Evolutionary conservation across 2,329 filamentous ascomycete genomes (phyloP).

Genomic region (Pezicula neosporulosa): DNA sequence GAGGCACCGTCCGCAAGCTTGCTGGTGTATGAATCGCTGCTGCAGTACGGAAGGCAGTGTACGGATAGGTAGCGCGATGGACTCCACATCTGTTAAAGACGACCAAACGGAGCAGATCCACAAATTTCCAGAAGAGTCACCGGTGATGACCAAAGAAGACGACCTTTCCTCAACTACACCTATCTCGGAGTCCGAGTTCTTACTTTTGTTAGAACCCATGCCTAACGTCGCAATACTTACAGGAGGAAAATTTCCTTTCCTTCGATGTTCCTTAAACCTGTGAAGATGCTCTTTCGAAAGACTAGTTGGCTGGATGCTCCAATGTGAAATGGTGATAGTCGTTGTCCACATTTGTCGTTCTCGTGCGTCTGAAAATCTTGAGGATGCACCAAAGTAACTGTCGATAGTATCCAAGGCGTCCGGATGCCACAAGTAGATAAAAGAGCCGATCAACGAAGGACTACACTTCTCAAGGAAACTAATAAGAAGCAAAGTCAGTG

Average conservation of each 20-base stretch:
- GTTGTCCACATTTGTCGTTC: conserved; percentile 14
- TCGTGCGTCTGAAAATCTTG: conserved; percentile 9
- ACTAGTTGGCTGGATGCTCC: conserved; percentile 9
- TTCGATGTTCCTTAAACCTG: conserved; percentile 9
- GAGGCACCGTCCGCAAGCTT: conserved; percentile 14
- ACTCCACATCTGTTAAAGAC: conserved; percentile 4
- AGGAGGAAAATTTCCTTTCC: conserved; percentile 15
- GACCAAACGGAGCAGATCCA: conserved; percentile 18
- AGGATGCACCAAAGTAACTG: conserved; percentile 13
- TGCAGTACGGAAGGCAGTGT: conserved; percentile 6
- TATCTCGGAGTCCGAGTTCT: background rate
- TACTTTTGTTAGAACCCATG: background rate
- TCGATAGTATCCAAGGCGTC: conserved; percentile 18
- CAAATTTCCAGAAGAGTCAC: conserved; percentile 11
- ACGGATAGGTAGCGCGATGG: conserved; percentile 4
- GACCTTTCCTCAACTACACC: conserved; percentile 11
- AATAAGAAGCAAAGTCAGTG: background rate
- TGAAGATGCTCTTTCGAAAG: background rate
- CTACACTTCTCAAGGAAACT: conserved; percentile 17
- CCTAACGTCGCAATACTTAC: conserved; percentile 9
- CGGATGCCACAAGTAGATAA: conserved; percentile 19
- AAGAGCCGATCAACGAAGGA: conserved; percentile 12
- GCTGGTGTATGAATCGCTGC: conserved; percentile 15
- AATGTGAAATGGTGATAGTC: conserved; percentile 17
- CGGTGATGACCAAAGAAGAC: conserved; percentile 17